These are phyloP conservation scores for Apiospora pterosperma DNA, from an alignment of 2,329 filamentous ascomycete genomes.

Conservation along the genomic window DNA sequence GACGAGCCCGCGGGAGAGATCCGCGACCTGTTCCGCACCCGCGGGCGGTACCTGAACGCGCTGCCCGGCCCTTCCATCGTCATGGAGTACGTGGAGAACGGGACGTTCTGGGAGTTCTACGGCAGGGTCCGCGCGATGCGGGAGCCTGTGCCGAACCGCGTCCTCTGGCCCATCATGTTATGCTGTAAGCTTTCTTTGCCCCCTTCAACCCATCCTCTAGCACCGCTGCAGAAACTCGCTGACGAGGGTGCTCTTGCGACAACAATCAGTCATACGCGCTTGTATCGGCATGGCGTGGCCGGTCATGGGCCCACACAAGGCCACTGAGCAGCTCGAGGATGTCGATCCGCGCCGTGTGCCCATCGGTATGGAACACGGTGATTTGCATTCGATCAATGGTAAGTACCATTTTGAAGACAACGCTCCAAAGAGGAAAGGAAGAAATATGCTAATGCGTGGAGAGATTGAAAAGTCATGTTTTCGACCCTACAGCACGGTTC, in stretches of 20 bases:
- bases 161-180: neutral
- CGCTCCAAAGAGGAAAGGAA: neutral
- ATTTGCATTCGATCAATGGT: neutral
- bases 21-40: neutral
- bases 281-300: neutral
- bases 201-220: too few species aligned
- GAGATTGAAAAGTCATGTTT: neutral
- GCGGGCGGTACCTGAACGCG: neutral
- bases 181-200: neutral
- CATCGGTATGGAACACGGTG: neutral
- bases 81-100: neutral
- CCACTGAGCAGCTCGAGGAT: neutral
- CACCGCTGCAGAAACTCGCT: neutral
- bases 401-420: neutral
- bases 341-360: neutral
- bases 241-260: neutral
- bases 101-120: neutral
- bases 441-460: neutral
- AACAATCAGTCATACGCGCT: neutral
- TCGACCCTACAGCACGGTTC: neutral
- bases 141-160: neutral
- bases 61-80: neutral
- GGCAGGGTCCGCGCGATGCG: too few species aligned
- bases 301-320: neutral
- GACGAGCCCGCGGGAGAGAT: neutral